phyloP scores from a whole-genome alignment of 2,329 filamentous ascomycete genomes.

The Claviceps maximensis region DNA sequence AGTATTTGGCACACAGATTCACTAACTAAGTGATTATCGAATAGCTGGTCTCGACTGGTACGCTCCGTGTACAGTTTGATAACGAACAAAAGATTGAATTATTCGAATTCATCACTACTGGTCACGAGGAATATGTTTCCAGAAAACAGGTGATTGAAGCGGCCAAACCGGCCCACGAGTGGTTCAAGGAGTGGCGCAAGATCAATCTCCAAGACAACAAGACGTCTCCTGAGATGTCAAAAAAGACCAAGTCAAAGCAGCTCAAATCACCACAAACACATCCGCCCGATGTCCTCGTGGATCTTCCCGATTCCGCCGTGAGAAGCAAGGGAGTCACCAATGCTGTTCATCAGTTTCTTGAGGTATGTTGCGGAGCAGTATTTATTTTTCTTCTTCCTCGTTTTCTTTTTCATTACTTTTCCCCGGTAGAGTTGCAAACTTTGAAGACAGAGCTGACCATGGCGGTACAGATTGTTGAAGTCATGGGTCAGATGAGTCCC shows the following conservation, averaged over 20 bases:
- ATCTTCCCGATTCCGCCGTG: slow-evolving; percentile 45
- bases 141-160: slow-evolving; percentile 50
- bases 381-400: not conserved
- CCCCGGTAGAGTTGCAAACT: not conserved
- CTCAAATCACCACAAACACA: slow-evolving; percentile 46
- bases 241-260: slow-evolving; percentile 46
- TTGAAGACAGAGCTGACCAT: slow-evolving; percentile 9
- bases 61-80: slow-evolving; percentile 68
- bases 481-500: slow-evolving; percentile 54
- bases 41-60: slow-evolving; percentile 65
- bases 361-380: slow-evolving; percentile 27
- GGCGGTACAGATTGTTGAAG: slow-evolving; percentile 42
- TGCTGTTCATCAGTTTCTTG: slow-evolving; percentile 50
- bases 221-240: slow-evolving; percentile 52
- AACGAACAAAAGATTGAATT: slow-evolving; percentile 67
- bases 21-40: not conserved
- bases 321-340: slow-evolving; percentile 48
- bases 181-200: slow-evolving; percentile 53
- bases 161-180: slow-evolving; percentile 47
- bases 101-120: slow-evolving; percentile 65
- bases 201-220: slow-evolving; percentile 44
- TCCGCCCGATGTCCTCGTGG: slow-evolving; percentile 43
- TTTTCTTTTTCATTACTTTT: not conserved
- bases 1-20: not conserved
- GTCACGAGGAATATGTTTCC: slow-evolving; percentile 74